phyloP scores from a whole-genome alignment of 1,139 yeast species.

The Blastobotrys raffinosifermentans region DNA sequence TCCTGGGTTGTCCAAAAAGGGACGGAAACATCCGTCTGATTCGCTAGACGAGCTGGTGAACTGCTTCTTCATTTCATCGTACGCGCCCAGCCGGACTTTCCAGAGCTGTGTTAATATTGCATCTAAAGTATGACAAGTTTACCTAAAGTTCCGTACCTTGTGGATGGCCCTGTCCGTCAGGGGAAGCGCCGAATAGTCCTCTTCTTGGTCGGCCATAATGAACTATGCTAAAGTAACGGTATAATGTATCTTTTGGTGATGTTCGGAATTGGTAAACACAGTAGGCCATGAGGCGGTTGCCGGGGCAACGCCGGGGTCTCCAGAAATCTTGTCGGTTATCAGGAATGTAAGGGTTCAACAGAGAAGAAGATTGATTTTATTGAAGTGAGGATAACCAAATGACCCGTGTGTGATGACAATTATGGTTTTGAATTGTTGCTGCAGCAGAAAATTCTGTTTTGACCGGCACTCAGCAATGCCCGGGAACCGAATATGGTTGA shows the following conservation, averaged over 20 bases:
- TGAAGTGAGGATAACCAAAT: no score
- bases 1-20: constrained; percentile 47
- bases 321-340: no score
- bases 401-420: no score
- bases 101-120: constrained; percentile 42
- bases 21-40: constrained; percentile 47
- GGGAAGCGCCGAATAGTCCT: constrained; percentile 59
- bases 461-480: no score
- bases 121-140: neutral
- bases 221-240: neutral
- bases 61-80: constrained; percentile 53
- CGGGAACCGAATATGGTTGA: no score
- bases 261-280: neutral
- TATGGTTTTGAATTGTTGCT: no score
- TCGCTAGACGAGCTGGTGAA: constrained; percentile 54
- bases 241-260: neutral
- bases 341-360: no score
- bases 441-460: no score
- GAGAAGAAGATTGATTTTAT: no score
- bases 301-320: neutral
- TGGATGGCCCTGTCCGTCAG: constrained; percentile 61
- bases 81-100: constrained; percentile 83
- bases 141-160: constrained; percentile 38
- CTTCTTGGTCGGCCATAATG: constrained; percentile 41
- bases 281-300: neutral